A percentile compares a stretch with the other conserved stretches of the same genome.
phyloP scores from a whole-genome alignment of 495 filamentous ascomycete species.

The Aspergillus cristatus region DNA sequence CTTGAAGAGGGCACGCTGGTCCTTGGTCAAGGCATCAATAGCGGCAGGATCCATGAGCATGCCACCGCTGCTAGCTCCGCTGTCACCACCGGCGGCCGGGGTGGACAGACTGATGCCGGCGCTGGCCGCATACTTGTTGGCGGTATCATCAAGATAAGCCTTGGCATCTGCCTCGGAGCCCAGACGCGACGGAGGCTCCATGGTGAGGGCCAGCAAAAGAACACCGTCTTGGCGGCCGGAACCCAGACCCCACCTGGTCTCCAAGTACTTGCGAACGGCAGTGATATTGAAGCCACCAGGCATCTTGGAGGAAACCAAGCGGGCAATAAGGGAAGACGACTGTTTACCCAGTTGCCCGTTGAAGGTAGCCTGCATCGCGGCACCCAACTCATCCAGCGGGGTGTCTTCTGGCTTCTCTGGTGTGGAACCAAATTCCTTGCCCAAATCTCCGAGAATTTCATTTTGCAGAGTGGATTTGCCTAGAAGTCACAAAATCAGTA shows the following conservation, averaged over 20 bases:
- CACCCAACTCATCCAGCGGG: slow-evolving; percentile 89
- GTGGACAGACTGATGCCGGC: slow-evolving; percentile 80
- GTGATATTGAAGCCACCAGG: slow-evolving; percentile 99
- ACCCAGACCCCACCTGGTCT: slow-evolving; percentile 86
- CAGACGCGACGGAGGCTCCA: slow-evolving; percentile 82
- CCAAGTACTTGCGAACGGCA: slow-evolving; percentile 83
- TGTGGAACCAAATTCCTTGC: slow-evolving; percentile 96
- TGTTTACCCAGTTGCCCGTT: slow-evolving; percentile 97
- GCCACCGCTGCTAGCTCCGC: slow-evolving; percentile 54
- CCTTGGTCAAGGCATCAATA: slow-evolving; percentile 92
- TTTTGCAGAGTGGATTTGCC: slow-evolving; percentile 98
- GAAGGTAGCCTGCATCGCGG: slow-evolving; percentile 94
- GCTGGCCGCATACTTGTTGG: slow-evolving; percentile 80
- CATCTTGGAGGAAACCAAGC: slow-evolving; percentile 97
- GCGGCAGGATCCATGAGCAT: slow-evolving; percentile 99
- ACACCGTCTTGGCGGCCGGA: slow-evolving; percentile 87
- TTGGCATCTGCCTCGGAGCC: slow-evolving; percentile 87
- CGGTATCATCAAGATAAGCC: slow-evolving; percentile 73
- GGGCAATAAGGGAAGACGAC: slow-evolving; percentile 83
- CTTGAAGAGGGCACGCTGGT: slow-evolving; percentile 90
- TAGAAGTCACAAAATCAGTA: slow-evolving; percentile 1
- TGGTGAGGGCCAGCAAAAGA: slow-evolving; percentile 79
- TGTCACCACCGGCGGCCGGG: slow-evolving; percentile 64
- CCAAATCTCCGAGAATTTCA: slow-evolving; percentile 89
- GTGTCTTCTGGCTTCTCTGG: slow-evolving; percentile 98